Conservation (phyloP, 768 basidiomycete species). For the Naematelia encephala region DNA sequence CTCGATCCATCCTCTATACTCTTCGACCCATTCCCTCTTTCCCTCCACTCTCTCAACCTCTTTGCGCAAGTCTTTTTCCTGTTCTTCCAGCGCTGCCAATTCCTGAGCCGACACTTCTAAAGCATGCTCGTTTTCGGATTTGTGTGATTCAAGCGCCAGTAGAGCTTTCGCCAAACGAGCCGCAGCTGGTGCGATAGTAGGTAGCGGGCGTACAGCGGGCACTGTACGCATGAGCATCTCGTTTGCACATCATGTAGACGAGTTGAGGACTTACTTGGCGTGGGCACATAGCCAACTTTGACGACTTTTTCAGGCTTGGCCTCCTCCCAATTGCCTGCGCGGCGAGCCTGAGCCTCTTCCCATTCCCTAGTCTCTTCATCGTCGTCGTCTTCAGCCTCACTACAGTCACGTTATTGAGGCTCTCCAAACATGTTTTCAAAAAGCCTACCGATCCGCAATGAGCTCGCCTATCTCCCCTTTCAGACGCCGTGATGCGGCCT, state of each 20-base stretch:
- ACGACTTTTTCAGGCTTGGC: constrained; percentile 16
- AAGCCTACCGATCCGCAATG: constrained; percentile 51
- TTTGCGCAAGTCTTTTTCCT: constrained; percentile 51
- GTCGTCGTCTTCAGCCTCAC: constrained; percentile 51
- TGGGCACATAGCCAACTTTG: constrained; percentile 46
- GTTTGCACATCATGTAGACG: neutral
- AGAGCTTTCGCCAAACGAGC: constrained; percentile 49
- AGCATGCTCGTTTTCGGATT: constrained; percentile 37
- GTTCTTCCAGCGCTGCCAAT: constrained; percentile 44
- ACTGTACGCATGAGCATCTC: constrained; percentile 35
- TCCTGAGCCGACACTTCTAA: constrained; percentile 46
- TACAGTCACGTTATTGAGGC: constrained; percentile 11
- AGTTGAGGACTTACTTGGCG: constrained; percentile 51
- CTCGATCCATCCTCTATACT: constrained; percentile 53
- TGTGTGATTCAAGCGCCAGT: constrained; percentile 34
- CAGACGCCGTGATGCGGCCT: constrained; percentile 45
- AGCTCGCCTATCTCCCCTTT: constrained; percentile 51
- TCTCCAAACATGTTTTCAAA: neutral
- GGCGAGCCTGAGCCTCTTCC: constrained; percentile 52
- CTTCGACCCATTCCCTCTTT: constrained; percentile 54
- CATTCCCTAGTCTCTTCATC: constrained; percentile 51
- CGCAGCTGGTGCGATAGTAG: constrained; percentile 48
- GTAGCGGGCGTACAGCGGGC: constrained; percentile 49
- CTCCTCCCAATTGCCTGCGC: constrained; percentile 44
- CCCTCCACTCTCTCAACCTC: constrained; percentile 52